Conservation (phyloP, 495 filamentous ascomycete genomes). For the Aspergillus conjunctus region DNA sequence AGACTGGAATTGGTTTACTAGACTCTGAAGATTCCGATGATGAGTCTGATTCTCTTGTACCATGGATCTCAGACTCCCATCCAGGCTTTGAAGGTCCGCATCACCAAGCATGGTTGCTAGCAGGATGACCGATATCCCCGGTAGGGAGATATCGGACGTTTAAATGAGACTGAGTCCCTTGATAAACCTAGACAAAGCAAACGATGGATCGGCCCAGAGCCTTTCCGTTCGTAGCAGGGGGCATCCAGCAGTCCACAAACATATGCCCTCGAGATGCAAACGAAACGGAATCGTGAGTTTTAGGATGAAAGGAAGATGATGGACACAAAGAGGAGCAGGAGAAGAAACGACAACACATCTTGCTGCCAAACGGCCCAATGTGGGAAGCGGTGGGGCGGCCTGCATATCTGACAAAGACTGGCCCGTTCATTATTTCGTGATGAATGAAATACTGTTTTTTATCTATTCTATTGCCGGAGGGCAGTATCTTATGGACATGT, state of each 20-base stretch:
- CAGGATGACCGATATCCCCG: neutral
- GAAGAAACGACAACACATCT: neutral
- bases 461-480: no score
- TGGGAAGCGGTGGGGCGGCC: neutral
- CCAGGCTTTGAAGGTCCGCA: conserved; percentile 41
- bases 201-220: conserved; percentile 7
- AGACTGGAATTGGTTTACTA: conserved; percentile 41
- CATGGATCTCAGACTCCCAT: conserved; percentile 31
- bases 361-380: neutral
- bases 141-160: neutral
- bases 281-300: neutral
- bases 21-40: conserved; percentile 38
- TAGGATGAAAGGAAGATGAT: neutral
- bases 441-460: no score
- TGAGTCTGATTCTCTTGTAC: conserved; percentile 35
- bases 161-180: no score
- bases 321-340: neutral
- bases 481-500: no score
- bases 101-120: conserved; percentile 40
- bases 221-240: neutral
- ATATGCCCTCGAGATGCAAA: neutral
- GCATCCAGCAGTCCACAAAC: neutral
- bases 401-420: neutral
- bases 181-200: neutral
- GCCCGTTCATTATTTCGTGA: no score